Percentiles rank a stretch among this genome's conserved stretches.
Conservation (phyloP, 768 basidiomycete genomes). For the Exidia glandulosa region DNA sequence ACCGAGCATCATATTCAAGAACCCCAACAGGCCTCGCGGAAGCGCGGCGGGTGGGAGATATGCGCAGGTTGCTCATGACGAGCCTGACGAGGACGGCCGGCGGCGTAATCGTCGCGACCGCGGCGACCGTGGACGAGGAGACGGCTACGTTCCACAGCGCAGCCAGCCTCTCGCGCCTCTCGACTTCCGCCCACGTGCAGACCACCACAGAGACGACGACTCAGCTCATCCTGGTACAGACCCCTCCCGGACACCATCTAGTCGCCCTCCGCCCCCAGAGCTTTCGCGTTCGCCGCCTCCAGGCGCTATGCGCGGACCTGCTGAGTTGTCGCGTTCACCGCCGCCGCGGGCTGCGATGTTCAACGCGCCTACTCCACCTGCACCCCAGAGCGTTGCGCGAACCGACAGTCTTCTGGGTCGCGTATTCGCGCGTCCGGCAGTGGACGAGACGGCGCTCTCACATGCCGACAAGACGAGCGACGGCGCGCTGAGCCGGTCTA, state of each 20-base stretch:
- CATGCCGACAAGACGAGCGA: conserved; percentile 9
- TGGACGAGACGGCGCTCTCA: background rate
- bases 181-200: background rate
- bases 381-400: conserved; percentile 6
- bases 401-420: conserved; percentile 19
- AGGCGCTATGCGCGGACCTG: conserved; percentile 5
- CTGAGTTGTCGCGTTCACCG: conserved; percentile 3
- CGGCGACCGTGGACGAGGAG: background rate
- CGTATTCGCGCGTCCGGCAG: conserved; percentile 11
- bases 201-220: background rate
- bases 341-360: background rate
- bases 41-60: background rate
- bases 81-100: background rate
- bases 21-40: conserved; percentile 14
- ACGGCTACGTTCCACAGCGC: conserved; percentile 3
- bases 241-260: too few relatives aligned
- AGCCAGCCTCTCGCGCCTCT: background rate
- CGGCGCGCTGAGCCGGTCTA: conserved; percentile 4
- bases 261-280: too few relatives aligned
- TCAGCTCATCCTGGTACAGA: background rate
- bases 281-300: background rate
- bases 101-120: conserved; percentile 5
- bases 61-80: background rate
- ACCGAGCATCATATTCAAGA: conserved; percentile 17
- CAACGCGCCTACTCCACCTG: background rate